Conservation (phyloP, 352 stramenopile genomes). For the Phytophthora quininea region DNA sequence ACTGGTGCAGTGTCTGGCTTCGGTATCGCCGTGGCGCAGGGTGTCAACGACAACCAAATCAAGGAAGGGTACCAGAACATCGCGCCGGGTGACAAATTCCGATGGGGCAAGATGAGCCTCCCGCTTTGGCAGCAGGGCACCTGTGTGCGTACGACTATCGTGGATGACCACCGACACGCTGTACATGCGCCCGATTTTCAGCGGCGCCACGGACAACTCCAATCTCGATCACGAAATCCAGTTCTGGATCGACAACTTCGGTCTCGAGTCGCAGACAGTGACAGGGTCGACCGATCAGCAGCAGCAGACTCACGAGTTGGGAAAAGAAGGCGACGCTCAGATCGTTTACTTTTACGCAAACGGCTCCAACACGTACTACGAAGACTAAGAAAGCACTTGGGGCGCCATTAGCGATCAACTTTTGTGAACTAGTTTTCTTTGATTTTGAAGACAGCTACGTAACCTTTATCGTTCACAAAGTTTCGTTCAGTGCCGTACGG, state of each 20-base stretch:
- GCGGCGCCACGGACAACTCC: constrained; percentile 40
- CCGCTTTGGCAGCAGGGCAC: constrained; percentile 57
- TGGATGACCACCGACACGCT: constrained; percentile 43
- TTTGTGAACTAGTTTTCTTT: no score
- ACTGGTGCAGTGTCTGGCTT: constrained; percentile 39
- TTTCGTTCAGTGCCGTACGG: no score
- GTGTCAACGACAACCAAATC: constrained; percentile 40
- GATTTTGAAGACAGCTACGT: no score
- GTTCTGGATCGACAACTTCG: constrained; percentile 57
- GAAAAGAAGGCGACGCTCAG: constrained; percentile 4
- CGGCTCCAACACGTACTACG: constrained; percentile 34
- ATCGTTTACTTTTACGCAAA: constrained; percentile 30
- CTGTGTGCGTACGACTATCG: constrained; percentile 45
- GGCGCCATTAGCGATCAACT: no score
- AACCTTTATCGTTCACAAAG: no score
- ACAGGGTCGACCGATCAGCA: constrained; percentile 24
- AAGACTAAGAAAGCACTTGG: background rate
- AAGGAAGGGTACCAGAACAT: constrained; percentile 42
- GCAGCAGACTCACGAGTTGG: background rate
- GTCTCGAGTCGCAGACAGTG: constrained; percentile 30
- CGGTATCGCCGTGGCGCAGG: constrained; percentile 37
- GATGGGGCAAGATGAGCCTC: constrained; percentile 49
- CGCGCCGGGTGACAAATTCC: constrained; percentile 26
- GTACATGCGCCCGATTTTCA: constrained; percentile 67
- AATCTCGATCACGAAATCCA: constrained; percentile 55